phyloP scores from a whole-genome alignment of 768 basidiomycete species.

The Boletus reticuloceps region DNA sequence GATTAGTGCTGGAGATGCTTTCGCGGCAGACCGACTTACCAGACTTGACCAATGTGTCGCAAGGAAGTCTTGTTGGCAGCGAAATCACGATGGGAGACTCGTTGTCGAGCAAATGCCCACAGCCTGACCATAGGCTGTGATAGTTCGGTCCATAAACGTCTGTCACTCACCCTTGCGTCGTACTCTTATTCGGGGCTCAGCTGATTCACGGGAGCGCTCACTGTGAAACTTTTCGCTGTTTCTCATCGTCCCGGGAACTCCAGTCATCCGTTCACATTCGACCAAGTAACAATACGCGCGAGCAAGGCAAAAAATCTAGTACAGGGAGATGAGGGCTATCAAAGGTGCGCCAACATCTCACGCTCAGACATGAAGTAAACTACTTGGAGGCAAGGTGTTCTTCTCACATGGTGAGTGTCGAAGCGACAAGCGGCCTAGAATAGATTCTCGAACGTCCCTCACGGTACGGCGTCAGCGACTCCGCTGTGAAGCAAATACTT shows the following conservation, averaged over 20 bases:
- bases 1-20: neutral
- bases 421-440: neutral
- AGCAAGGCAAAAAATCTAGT: neutral
- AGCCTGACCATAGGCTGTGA: neutral
- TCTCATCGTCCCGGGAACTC: neutral
- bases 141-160: too few relatives aligned
- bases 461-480: slow-evolving; percentile 51
- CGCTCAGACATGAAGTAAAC: slow-evolving; percentile 4
- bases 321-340: slow-evolving; percentile 54
- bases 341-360: slow-evolving; percentile 43
- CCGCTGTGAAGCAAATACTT: slow-evolving; percentile 87
- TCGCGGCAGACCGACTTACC: slow-evolving; percentile 15
- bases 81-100: slow-evolving; percentile 1
- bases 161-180: too few relatives aligned
- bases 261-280: neutral
- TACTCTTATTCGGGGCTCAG: too few relatives aligned
- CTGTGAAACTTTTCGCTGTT: too few relatives aligned
- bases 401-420: slow-evolving; percentile 59
- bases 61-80: slow-evolving; percentile 2
- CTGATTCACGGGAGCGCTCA: too few relatives aligned
- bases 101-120: neutral
- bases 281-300: too few relatives aligned
- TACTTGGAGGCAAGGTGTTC: slow-evolving; percentile 43
- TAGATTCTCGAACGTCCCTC: neutral
- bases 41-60: slow-evolving; percentile 6